A percentile compares a stretch with the other conserved stretches of the same genome.
These are phyloP conservation scores for Stachybotrys chlorohalonatus DNA, from an alignment of 2,329 filamentous ascomycete genomes.

Conservation along the genomic window DNA sequence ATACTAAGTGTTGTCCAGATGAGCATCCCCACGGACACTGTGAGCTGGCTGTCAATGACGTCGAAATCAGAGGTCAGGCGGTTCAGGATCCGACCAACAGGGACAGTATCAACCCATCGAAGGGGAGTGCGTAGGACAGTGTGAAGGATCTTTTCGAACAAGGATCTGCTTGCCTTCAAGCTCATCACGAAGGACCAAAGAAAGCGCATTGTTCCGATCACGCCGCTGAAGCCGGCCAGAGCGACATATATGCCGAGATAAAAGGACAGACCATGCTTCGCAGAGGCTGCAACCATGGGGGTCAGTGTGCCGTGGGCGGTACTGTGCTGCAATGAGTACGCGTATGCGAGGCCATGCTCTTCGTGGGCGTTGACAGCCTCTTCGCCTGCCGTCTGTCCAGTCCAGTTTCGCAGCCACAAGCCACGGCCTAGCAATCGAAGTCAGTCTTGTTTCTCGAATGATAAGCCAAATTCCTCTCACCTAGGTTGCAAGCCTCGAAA, in stretches of 20 bases:
- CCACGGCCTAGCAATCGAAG: conserved; percentile 31
- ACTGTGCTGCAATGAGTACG: conserved; percentile 37
- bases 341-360: conserved; percentile 30
- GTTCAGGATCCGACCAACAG: conserved; percentile 67
- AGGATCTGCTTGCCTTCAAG: conserved; percentile 55
- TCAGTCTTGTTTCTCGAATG: not conserved
- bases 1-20: conserved; percentile 52
- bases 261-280: conserved; percentile 38
- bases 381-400: conserved; percentile 22
- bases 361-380: conserved; percentile 15
- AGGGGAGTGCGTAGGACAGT: conserved; percentile 62
- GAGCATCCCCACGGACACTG: conserved; percentile 53
- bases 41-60: conserved; percentile 59
- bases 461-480: conserved; percentile 17
- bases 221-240: conserved; percentile 46
- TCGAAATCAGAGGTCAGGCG: conserved; percentile 72
- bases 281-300: conserved; percentile 7
- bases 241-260: conserved; percentile 62
- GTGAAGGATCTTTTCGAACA: conserved; percentile 60
- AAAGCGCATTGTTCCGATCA: conserved; percentile 55
- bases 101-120: conserved; percentile 74
- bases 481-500: conserved; percentile 46
- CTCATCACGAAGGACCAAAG: conserved; percentile 56
- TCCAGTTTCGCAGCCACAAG: conserved; percentile 60
- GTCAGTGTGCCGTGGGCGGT: conserved; percentile 20